These are phyloP conservation scores for Stentor coeruleus DNA, from an alignment of 73 alveolate species.

Conservation along the genomic window DNA sequence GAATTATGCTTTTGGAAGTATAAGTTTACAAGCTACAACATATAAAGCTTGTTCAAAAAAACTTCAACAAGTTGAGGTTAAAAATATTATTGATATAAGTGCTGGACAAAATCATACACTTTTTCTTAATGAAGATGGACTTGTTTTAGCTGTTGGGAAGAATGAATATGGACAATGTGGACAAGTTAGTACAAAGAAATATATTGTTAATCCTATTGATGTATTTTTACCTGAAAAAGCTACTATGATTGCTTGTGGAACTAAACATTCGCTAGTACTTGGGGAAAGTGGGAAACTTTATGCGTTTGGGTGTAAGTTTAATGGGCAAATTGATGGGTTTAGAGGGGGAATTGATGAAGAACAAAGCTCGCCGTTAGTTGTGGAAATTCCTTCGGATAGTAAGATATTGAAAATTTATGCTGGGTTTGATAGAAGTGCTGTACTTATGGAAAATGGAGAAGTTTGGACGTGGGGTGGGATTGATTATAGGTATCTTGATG, in stretches of 20 bases:
- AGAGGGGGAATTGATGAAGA: conserved; percentile 4
- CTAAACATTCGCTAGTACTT: conserved; percentile 84
- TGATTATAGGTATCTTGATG: conserved; percentile 9
- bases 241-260: conserved; percentile 85
- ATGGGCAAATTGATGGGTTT: conserved; percentile 22
- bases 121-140: conserved; percentile 23
- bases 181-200: neutral
- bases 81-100: neutral
- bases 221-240: conserved; percentile 51
- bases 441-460: conserved; percentile 20
- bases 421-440: conserved; percentile 10
- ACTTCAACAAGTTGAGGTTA: neutral
- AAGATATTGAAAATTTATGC: conserved; percentile 4
- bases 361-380: conserved; percentile 13
- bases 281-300: conserved; percentile 70
- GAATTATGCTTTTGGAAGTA: neutral
- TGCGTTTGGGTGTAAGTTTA: conserved; percentile 74
- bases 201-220: conserved; percentile 29
- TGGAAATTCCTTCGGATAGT: neutral
- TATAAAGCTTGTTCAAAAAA: neutral
- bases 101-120: conserved; percentile 29
- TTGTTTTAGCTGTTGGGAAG: conserved; percentile 15
- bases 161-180: conserved; percentile 27
- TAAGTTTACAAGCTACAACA: neutral
- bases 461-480: conserved; percentile 26